Evolutionary conservation across 306 rosid species (phyloP), one percentile per base, ranked within the genome.

Genomic region (Castanea sativa): DNA sequence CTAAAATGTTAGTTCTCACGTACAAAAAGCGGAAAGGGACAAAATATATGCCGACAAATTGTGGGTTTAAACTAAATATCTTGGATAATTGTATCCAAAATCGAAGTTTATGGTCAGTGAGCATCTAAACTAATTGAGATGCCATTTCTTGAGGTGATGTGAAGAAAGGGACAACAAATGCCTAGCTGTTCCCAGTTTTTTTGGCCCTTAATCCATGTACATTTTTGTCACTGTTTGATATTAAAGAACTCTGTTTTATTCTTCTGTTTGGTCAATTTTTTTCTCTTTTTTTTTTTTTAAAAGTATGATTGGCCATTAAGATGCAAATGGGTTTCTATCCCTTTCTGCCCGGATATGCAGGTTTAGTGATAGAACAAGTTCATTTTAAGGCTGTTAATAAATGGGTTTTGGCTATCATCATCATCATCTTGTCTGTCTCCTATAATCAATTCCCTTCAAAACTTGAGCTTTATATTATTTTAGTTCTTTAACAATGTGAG

Each of bases 151-250:
- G 78, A 80, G 79, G 27, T 80, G 83, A 82, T 55, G 82, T 78
- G 77, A 80, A 7, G 68, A 85, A 77, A 68, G 80, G 85, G 85
- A 85, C 92, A 86, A 78, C 80, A 81, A 79, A 58, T 76, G 69
- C 81, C 81, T 65, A 81, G 88, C 83, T 78, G 90, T 81, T 73
- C 69, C 73, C 74, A 73, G 67, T 15, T 13, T 23, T 69, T 9
- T 76, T 60, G 83, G 86, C 87, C 86, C 80, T 71, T 68, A 85
- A 80, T 77, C 79, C 59, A 49, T 76, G 82, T 75, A 74, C 83
- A 78, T 73, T 82, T 82, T 91, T 89, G 93, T 89, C 90, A 89
- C 74, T 79, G 85, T 86, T 5, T 68, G 75, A 21, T 80, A 82
- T 85, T 87, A 73, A 85, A 78, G 72, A 58, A 68, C 71, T 69